phyloP scores from a whole-genome alignment of 495 filamentous ascomycete species.

The Trypethelium eluteriae region DNA sequence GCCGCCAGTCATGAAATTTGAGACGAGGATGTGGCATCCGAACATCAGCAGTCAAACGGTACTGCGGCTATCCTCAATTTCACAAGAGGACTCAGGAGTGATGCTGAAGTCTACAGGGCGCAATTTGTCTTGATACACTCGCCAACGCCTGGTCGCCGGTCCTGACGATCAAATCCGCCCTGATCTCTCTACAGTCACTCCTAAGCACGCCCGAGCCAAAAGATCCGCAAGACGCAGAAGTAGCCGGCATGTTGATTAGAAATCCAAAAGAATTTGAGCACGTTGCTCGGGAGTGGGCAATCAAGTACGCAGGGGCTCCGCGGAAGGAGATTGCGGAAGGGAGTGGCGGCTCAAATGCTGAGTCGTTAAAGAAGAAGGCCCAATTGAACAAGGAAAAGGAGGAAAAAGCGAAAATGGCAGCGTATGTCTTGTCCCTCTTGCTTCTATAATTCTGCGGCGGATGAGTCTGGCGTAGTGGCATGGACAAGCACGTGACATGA shows the following conservation, averaged over 20 bases:
- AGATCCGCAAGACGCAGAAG: constrained; percentile 94
- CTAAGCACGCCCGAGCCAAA: constrained; percentile 91
- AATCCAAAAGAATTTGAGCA: constrained; percentile 70
- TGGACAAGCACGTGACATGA: constrained; percentile 11
- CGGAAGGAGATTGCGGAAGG: constrained; percentile 43
- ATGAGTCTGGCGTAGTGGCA: constrained; percentile 13
- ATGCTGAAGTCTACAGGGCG: constrained; percentile 52
- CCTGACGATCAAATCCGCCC: constrained; percentile 88
- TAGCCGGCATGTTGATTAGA: constrained; percentile 80
- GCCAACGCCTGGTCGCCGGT: constrained; percentile 88
- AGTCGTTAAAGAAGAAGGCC: constrained; percentile 34
- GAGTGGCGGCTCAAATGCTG: constrained; percentile 43
- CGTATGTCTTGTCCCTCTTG: constrained; percentile 22
- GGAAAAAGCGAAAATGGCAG: constrained; percentile 40
- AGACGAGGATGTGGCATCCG: constrained; percentile 96
- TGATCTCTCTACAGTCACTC: constrained; percentile 86
- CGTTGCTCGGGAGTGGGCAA: constrained; percentile 84
- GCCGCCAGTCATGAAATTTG: constrained; percentile 85
- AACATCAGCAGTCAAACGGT: constrained; percentile 95
- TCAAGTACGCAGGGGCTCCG: constrained; percentile 74
- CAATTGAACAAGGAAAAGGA: constrained; percentile 45
- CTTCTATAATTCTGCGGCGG: background rate
- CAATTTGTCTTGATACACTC: constrained; percentile 94
- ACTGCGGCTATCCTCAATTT: constrained; percentile 27
- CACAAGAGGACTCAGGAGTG: background rate